These are phyloP conservation scores for Neoscytalidium dimidiatum DNA, from an alignment of 2,329 filamentous ascomycete genomes.

Conservation along the genomic window DNA sequence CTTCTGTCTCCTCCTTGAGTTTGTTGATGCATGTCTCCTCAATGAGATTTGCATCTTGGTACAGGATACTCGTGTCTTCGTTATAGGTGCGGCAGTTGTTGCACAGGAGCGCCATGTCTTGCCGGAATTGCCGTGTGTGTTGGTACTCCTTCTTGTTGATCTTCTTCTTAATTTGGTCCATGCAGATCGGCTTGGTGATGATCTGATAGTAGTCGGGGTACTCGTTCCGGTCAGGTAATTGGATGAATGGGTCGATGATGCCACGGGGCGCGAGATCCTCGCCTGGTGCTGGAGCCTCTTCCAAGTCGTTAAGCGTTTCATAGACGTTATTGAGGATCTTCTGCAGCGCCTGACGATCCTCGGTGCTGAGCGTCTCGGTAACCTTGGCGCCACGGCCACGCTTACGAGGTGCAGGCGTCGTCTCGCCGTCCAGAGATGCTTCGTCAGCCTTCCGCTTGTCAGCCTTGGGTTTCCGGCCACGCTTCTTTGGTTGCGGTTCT, in stretches of 20 bases:
- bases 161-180: conserved; percentile 91
- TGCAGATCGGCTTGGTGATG: conserved; percentile 89
- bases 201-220: conserved; percentile 96
- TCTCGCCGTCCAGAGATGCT: conserved; percentile 64
- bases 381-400: conserved; percentile 72
- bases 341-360: conserved; percentile 77
- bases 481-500: conserved; percentile 73
- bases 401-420: conserved; percentile 61
- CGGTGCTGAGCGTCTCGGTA: conserved; percentile 62
- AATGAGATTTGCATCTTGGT: conserved; percentile 88
- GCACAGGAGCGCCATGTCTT: conserved; percentile 82
- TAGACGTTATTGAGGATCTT: conserved; percentile 75
- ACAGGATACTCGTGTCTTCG: conserved; percentile 90
- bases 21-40: conserved; percentile 61
- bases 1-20: conserved; percentile 55
- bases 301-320: conserved; percentile 78
- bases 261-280: conserved; percentile 66
- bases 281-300: conserved; percentile 56
- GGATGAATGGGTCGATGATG: conserved; percentile 92
- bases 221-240: conserved; percentile 82
- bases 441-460: conserved; percentile 89
- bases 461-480: conserved; percentile 74
- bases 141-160: conserved; percentile 96
- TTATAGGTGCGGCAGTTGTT: conserved; percentile 95
- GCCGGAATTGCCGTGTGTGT: conserved; percentile 75